Conservation (phyloP, 1,284 basidiomycete species). For the Trichosporon sp. region DNA sequence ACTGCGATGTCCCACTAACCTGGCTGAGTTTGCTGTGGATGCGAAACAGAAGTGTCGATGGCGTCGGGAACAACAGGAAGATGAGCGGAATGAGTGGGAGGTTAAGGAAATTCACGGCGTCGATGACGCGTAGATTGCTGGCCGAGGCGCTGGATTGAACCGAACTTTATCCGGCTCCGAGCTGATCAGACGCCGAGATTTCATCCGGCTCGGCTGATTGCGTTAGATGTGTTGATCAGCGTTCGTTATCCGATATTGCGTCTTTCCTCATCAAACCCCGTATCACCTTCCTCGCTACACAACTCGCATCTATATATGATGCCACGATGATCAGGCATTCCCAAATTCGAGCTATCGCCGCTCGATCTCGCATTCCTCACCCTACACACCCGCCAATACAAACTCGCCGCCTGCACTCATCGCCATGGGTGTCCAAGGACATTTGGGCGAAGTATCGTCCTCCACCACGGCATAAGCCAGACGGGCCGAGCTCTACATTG, state of each 20-base stretch:
- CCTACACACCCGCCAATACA: neutral
- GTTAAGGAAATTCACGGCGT: neutral
- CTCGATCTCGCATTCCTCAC: neutral
- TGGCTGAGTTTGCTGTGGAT: neutral
- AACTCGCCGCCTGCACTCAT: conserved; percentile 1
- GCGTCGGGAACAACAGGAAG: neutral
- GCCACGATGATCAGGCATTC: neutral
- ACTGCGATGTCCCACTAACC: neutral
- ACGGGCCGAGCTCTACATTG: neutral
- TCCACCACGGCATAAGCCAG: neutral
- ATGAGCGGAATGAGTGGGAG: neutral
- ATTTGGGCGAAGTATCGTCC: conserved; percentile 15
- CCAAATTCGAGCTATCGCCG: neutral
- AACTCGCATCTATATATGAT: neutral
- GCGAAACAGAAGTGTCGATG: neutral
- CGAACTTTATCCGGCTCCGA: neutral
- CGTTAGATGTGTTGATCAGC: conserved; percentile 2
- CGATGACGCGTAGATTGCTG: neutral
- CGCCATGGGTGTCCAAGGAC: neutral
- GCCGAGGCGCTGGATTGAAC: neutral
- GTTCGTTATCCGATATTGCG: neutral
- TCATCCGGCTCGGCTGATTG: neutral
- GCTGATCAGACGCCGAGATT: neutral
- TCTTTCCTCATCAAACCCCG: neutral
- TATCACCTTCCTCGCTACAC: neutral